Conservation (phyloP, 352 stramenopile species). For the Blastocystis sp. region DNA sequence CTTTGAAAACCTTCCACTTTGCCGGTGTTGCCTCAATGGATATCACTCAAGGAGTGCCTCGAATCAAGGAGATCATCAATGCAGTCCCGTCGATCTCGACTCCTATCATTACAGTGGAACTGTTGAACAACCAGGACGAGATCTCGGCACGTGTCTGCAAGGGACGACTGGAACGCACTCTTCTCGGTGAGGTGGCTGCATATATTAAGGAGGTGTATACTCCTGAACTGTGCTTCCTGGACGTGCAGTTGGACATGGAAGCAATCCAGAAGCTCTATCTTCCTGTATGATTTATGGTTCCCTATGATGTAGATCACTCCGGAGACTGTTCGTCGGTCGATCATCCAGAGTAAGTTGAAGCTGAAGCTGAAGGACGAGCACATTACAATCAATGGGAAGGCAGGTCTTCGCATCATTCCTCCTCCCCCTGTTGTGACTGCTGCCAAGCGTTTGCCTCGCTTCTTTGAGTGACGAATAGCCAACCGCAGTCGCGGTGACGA, state of each 20-base stretch:
- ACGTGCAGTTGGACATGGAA: slow-evolving; percentile 90
- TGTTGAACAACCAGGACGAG: slow-evolving; percentile 76
- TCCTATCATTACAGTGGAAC: slow-evolving; percentile 94
- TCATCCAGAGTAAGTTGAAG: slow-evolving; percentile 77
- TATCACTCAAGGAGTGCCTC: slow-evolving; percentile 97
- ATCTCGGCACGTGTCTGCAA: slow-evolving; percentile 93
- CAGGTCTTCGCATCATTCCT: slow-evolving; percentile 71
- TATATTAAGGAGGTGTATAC: slow-evolving; percentile 97
- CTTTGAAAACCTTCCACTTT: slow-evolving; percentile 98
- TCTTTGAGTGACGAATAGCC: slow-evolving; percentile 35
- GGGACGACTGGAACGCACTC: slow-evolving; percentile 96
- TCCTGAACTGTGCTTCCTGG: slow-evolving; percentile 84
- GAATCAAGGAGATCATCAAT: slow-evolving; percentile 93
- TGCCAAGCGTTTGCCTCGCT: neutral
- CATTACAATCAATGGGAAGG: slow-evolving; percentile 70
- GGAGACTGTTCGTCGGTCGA: slow-evolving; percentile 78
- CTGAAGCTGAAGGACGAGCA: slow-evolving; percentile 77
- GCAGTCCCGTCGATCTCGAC: slow-evolving; percentile 87
- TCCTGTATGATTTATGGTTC: slow-evolving; percentile 36
- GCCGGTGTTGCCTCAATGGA: slow-evolving; percentile 98
- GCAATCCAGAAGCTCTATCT: slow-evolving; percentile 89
- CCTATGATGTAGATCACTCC: slow-evolving; percentile 76
- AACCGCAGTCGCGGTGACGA: slow-evolving; percentile 70
- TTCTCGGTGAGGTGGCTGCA: slow-evolving; percentile 80
- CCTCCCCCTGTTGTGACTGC: slow-evolving; percentile 65